Conservation (phyloP, 805 yeast genomes). For the Spathaspora gorwiae region DNA sequence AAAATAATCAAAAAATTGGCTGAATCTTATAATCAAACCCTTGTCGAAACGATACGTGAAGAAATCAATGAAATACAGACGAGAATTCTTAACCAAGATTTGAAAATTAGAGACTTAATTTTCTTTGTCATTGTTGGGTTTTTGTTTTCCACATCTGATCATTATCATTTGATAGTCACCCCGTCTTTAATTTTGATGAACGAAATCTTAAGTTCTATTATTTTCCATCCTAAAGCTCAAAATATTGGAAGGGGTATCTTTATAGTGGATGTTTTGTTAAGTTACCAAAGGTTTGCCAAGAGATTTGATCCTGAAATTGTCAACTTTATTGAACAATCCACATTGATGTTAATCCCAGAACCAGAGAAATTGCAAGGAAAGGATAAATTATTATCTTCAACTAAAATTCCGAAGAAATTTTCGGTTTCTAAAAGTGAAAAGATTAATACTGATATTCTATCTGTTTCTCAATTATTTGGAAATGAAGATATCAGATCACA, state of each 20-base stretch:
- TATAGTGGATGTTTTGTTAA: constrained; percentile 58
- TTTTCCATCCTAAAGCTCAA: constrained; percentile 17
- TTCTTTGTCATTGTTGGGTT: constrained; percentile 69
- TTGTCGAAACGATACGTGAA: constrained; percentile 60
- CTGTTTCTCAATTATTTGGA: constrained; percentile 1
- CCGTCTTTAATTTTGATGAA: constrained; percentile 73
- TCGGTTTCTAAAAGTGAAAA: background rate
- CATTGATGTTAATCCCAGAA: constrained; percentile 42
- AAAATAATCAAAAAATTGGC: constrained; percentile 52
- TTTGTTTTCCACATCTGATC: constrained; percentile 90
- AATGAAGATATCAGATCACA: constrained; percentile 18
- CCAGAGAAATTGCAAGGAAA: constrained; percentile 12
- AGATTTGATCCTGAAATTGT: constrained; percentile 78
- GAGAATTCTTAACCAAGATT: constrained; percentile 30
- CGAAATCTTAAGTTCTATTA: constrained; percentile 46
- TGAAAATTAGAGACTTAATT: constrained; percentile 47
- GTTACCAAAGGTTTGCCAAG: constrained; percentile 76
- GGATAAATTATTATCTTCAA: constrained; percentile 7
- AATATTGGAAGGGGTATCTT: constrained; percentile 58
- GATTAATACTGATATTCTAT: background rate
- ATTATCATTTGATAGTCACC: constrained; percentile 85
- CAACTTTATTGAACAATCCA: constrained; percentile 51
- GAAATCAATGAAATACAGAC: constrained; percentile 53
- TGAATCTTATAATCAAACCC: constrained; percentile 56
- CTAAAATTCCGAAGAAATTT: constrained; percentile 1